A percentile compares a stretch with the other conserved stretches of the same genome.
phyloP scores from a whole-genome alignment of 1,139 yeast species.

The Lipomyces yarrowii region DNA sequence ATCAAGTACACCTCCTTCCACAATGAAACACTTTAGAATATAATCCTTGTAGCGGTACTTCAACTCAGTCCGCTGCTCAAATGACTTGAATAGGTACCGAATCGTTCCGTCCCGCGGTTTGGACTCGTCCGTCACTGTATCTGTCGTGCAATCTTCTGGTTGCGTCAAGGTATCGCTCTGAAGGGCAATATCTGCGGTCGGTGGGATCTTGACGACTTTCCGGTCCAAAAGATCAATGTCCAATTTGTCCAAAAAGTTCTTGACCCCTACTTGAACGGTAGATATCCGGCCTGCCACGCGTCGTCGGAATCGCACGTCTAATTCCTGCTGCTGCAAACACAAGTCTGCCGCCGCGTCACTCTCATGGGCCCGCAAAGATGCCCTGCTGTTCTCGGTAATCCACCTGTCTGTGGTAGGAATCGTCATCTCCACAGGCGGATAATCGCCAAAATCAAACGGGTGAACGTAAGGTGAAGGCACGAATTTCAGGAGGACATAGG shows the following conservation, averaged over 20 bases:
- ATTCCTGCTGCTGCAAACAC: conserved; percentile 18
- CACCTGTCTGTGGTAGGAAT: conserved; percentile 13
- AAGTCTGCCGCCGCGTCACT: conserved; percentile 12
- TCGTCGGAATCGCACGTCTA: conserved; percentile 22
- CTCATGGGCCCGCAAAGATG: conserved; percentile 5
- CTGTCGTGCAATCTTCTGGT: neutral
- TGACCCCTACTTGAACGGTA: conserved; percentile 8
- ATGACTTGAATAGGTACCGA: conserved; percentile 19
- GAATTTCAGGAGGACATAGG: conserved; percentile 15
- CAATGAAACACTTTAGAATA: conserved; percentile 15
- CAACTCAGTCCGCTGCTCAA: conserved; percentile 24
- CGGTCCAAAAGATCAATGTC: conserved; percentile 7
- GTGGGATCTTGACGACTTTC: conserved; percentile 15
- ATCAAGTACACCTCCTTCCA: conserved; percentile 27
- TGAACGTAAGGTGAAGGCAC: conserved; percentile 24
- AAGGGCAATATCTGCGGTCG: conserved; percentile 8
- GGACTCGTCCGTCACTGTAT: neutral
- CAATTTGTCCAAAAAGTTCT: conserved; percentile 12
- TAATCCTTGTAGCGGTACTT: conserved; percentile 16
- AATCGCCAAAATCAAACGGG: conserved; percentile 13
- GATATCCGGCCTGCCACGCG: neutral
- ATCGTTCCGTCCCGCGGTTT: neutral
- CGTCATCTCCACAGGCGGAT: conserved; percentile 16
- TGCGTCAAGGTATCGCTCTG: neutral
- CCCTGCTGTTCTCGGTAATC: neutral